Evolutionary conservation across 2,329 filamentous ascomycete species (phyloP).

Genomic region (Polychaeton citri): DNA sequence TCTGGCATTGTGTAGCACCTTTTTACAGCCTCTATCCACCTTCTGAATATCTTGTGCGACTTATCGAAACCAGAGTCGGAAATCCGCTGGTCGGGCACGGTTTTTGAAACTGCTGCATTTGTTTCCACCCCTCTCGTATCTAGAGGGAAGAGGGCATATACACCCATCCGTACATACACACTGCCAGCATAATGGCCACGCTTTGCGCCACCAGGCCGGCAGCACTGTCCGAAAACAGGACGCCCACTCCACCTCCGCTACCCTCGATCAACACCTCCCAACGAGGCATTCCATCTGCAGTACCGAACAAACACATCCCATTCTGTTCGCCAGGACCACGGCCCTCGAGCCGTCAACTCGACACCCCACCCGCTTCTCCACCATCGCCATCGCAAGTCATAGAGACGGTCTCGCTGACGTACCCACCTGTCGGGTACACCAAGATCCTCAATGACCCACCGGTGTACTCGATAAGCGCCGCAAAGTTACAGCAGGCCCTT

Average conservation of each 20-base stretch:
- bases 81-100: too few species aligned
- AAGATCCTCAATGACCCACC: slow-evolving; percentile 42
- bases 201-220: slow-evolving; percentile 21
- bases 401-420: slow-evolving; percentile 55
- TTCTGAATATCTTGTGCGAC: too few species aligned
- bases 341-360: slow-evolving; percentile 35
- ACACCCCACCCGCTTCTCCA: slow-evolving; percentile 44
- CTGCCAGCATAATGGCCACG: slow-evolving; percentile 24
- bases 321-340: slow-evolving; percentile 67
- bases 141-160: background rate
- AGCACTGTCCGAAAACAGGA: slow-evolving; percentile 20
- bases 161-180: background rate
- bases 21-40: too few species aligned
- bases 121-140: too few species aligned
- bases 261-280: slow-evolving; percentile 45
- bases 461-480: slow-evolving; percentile 61
- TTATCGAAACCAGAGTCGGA: too few species aligned
- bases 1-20: too few species aligned
- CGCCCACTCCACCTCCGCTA: slow-evolving; percentile 36
- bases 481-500: slow-evolving; percentile 56
- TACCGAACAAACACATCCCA: slow-evolving; percentile 83
- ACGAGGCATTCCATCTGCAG: slow-evolving; percentile 45
- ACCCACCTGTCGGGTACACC: slow-evolving; percentile 55
- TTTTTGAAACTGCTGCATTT: too few species aligned
- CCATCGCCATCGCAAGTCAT: slow-evolving; percentile 42